Percentiles rank a stretch among this genome's conserved stretches.
These are phyloP conservation scores for Nelumbo lutea DNA, from an alignment of 164 flowering plant species.

Conservation along the genomic window DNA sequence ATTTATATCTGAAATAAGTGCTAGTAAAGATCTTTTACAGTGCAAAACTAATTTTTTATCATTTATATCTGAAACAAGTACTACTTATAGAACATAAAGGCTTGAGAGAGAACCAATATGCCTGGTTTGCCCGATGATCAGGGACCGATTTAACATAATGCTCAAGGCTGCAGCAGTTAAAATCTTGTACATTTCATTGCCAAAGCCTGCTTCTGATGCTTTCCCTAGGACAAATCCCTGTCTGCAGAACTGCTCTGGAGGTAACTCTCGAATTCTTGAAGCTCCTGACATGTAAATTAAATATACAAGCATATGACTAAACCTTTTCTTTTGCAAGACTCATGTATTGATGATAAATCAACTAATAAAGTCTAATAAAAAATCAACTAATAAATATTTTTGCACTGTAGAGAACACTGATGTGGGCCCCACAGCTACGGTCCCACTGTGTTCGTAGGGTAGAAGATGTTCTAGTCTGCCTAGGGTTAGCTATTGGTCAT, in stretches of 20 bases:
- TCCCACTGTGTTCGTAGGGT: too few species aligned
- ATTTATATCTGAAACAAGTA: neutral
- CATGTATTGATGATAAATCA: neutral
- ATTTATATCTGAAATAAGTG: neutral
- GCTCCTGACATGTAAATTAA: conserved; percentile 56
- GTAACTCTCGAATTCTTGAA: conserved; percentile 56
- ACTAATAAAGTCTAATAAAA: neutral
- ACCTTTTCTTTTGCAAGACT: neutral
- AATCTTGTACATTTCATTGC: conserved; percentile 98
- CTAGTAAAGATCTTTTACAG: neutral
- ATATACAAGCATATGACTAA: conserved; percentile 15
- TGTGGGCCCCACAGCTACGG: too few species aligned
- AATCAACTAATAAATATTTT: neutral
- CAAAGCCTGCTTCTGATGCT: conserved; percentile 95
- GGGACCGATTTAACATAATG: conserved; percentile 80
- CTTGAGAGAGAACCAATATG: conserved; percentile 89
- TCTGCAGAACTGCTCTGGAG: conserved; percentile 77
- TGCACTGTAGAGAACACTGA: too few species aligned
- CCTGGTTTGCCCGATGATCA: conserved; percentile 99
- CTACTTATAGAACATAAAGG: conserved; percentile 43
- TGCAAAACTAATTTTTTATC: neutral
- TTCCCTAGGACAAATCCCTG: conserved; percentile 95
- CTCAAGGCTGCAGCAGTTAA: conserved; percentile 82
- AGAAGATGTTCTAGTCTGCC: too few species aligned
- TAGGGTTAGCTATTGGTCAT: too few species aligned